phyloP scores from a whole-genome alignment of 2,329 filamentous ascomycete genomes.

The Chaetothyriales sp. region DNA sequence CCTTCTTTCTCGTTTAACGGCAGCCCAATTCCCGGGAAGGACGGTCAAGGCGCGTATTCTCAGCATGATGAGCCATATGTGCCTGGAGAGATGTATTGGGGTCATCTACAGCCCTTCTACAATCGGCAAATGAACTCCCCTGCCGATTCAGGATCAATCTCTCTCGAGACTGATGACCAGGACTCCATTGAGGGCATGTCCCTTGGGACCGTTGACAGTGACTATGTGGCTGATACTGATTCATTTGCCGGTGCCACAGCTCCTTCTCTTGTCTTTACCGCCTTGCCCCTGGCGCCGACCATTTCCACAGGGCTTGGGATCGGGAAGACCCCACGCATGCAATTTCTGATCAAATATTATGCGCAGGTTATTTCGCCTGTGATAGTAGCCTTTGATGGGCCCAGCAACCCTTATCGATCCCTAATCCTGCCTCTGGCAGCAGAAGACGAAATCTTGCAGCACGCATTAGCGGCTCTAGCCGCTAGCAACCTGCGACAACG shows the following conservation, averaged over 20 bases:
- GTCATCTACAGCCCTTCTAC: background rate
- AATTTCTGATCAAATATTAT: constrained; percentile 86
- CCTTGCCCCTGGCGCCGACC: background rate
- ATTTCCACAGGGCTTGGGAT: constrained; percentile 23
- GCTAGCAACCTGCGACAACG: constrained; percentile 82
- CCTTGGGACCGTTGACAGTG: background rate
- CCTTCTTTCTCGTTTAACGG: background rate
- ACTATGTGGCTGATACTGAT: background rate
- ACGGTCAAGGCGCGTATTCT: background rate
- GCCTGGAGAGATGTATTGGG: background rate
- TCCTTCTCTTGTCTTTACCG: background rate
- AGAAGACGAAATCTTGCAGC: constrained; percentile 68
- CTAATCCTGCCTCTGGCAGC: constrained; percentile 67
- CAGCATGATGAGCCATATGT: background rate
- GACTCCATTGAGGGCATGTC: background rate
- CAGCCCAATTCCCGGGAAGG: background rate
- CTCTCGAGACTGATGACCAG: background rate
- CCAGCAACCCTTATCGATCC: constrained; percentile 69
- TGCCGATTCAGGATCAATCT: background rate
- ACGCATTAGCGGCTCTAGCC: constrained; percentile 77
- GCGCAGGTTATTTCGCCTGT: constrained; percentile 82
- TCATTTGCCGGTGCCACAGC: background rate
- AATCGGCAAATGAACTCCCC: background rate
- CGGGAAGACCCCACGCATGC: constrained; percentile 58
- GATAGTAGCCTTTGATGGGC: constrained; percentile 79